Base-by-base conservation (phyloP, 305 asterid species). In the Plantago lanceolata region DNA sequence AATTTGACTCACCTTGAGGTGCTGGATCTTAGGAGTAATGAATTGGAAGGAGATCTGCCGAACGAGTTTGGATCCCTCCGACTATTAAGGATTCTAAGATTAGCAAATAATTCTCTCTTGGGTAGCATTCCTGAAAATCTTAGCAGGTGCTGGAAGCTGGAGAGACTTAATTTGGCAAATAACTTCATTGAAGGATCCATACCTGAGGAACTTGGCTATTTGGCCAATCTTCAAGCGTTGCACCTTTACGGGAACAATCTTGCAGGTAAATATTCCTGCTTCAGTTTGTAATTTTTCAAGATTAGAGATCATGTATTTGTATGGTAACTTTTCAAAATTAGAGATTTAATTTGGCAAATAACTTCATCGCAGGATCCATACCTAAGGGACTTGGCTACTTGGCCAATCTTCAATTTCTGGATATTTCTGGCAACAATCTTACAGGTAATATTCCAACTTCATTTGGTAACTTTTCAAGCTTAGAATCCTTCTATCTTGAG, bases 1-100 rank as follows among this genome's bases (percentile, higher is more conserved):
- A 69, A 76, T 50, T 28, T 76, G 75, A 65, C 74, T 35, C 71
- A 50, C 33, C 79, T 70, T 67, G 66, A 48, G 53, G 65, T 16
- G 18, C 70, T 76, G 19, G 73, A 66, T 61, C 71, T 78, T 29
- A 74, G 77, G 52, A 14, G 49, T 43, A 78, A 78, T 52, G 45
- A 52, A 8, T 58, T 78, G 24, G 37, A 33, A 20, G 83, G 83
- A 2, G 19, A 20, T 43, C 44, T 78, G 52, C 80, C 80, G n/a
- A 31, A 55, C 65, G 83, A 71, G 48, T 19, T 78, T 16, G 78
- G 78, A 48, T 62, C 53, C 69, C 62, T 78, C 71, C 70, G 71
- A 17, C 53, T 29, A n/a, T 44, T 78, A 43, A 57, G 55, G 53
- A 11, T 68, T 52, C 40, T 78, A 12, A 71, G 74, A 45, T 37